These are phyloP conservation scores for Lepidium campestre DNA, from an alignment of 441 rosid genomes.

Conservation along the genomic window DNA sequence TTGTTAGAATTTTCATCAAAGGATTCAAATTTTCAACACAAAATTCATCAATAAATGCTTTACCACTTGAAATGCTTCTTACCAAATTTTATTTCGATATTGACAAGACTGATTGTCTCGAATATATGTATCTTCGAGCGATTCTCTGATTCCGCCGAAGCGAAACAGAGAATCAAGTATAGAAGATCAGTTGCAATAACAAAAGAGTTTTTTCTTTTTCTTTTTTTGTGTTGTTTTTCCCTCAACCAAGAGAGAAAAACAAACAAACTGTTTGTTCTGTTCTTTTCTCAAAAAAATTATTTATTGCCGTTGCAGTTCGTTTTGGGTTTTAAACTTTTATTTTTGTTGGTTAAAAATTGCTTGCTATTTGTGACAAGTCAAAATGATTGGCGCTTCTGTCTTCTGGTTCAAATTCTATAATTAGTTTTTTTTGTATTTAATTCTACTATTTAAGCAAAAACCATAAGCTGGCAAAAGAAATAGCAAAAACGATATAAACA, in stretches of 20 bases:
- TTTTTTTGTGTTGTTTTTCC: not conserved
- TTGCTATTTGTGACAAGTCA: conserved; percentile 3
- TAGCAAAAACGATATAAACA: too few relatives aligned
- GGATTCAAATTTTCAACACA: not conserved
- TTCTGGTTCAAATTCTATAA: not conserved
- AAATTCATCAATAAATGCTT: not conserved
- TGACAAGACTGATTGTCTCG: not conserved
- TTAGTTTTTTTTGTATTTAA: not conserved
- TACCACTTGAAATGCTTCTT: not conserved
- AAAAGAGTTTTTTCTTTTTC: not conserved
- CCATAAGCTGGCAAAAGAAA: too few relatives aligned
- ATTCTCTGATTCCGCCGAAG: conserved; percentile 64
- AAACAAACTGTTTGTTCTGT: not conserved
- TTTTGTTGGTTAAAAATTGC: not conserved
- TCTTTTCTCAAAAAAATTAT: not conserved
- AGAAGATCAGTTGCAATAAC: conserved; percentile 7
- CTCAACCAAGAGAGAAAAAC: conserved; percentile 21
- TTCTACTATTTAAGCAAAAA: not conserved
- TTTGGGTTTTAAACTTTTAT: not conserved
- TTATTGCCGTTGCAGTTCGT: not conserved
- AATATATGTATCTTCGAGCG: conserved; percentile 12
- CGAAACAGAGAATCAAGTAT: conserved; percentile 67
- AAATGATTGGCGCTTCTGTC: conserved; percentile 8
- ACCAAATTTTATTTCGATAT: conserved; percentile 2
- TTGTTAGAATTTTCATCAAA: not conserved